phyloP scores from a whole-genome alignment of 768 basidiomycete genomes.

The Gautieria morchelliformis region DNA sequence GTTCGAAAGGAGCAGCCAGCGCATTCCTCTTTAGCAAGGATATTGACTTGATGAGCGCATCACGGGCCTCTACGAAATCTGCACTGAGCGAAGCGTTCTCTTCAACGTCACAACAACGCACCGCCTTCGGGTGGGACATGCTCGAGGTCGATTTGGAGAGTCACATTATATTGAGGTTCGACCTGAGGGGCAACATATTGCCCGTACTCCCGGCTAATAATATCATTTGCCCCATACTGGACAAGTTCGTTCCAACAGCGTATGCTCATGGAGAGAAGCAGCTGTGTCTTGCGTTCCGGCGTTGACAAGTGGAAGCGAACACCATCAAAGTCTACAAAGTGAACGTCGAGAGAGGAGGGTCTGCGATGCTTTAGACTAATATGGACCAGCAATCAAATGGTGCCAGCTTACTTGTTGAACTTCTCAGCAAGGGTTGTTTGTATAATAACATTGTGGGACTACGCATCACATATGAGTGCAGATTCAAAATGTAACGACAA shows the following conservation, averaged over 20 bases:
- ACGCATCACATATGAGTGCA: conserved; percentile 8
- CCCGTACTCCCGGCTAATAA: conserved; percentile 80
- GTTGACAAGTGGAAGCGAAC: conserved; percentile 92
- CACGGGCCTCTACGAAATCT: conserved; percentile 54
- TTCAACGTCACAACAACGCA: conserved; percentile 27
- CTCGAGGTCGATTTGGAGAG: conserved; percentile 79
- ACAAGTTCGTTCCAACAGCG: conserved; percentile 95
- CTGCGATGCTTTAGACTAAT: conserved; percentile 32
- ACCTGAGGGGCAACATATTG: conserved; percentile 51
- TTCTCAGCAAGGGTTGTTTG: conserved; percentile 84
- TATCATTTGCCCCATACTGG: conserved; percentile 71
- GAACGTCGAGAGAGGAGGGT: conserved; percentile 84
- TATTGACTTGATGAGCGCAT: conserved; percentile 70
- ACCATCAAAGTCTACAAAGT: conserved; percentile 97
- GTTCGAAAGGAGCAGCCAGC: conserved; percentile 89
- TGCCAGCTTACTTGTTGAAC: conserved; percentile 59
- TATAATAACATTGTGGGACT: conserved; percentile 88
- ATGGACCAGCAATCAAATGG: neutral
- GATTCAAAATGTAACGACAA: neutral
- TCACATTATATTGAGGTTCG: conserved; percentile 86
- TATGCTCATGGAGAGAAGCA: conserved; percentile 92
- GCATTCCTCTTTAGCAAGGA: conserved; percentile 88
- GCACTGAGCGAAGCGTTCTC: neutral
- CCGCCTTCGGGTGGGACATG: conserved; percentile 74
- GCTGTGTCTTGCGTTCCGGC: conserved; percentile 68